Evolutionary conservation across 805 yeast genomes (phyloP).

Genomic region (Lipomyces sp.): DNA sequence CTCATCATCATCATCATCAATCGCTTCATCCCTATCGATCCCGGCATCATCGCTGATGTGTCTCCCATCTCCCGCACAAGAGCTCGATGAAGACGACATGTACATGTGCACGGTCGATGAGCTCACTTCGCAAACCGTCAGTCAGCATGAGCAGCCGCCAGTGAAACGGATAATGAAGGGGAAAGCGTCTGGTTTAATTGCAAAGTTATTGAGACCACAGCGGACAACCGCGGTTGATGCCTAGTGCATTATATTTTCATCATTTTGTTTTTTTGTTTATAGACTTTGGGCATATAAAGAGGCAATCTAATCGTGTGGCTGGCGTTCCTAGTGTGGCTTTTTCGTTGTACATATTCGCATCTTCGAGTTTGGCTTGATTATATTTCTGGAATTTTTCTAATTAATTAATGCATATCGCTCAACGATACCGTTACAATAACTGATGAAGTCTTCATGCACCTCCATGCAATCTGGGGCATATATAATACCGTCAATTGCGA

Average conservation of each 20-base stretch:
- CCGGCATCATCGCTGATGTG: slow-evolving; percentile 28
- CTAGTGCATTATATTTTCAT: slow-evolving; percentile 9
- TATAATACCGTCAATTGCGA: too few relatives aligned
- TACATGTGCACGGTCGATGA: slow-evolving; percentile 10
- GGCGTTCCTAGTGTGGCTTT: neutral
- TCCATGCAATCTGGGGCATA: too few relatives aligned
- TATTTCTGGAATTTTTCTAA: too few relatives aligned
- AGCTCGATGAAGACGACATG: slow-evolving; percentile 10
- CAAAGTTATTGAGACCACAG: slow-evolving; percentile 36
- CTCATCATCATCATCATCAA: slow-evolving; percentile 29
- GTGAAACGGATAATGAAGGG: slow-evolving; percentile 22
- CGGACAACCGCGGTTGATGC: slow-evolving; percentile 13
- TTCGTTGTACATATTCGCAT: too few relatives aligned
- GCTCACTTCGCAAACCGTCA: neutral
- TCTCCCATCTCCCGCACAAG: slow-evolving; percentile 31
- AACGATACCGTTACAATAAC: too few relatives aligned
- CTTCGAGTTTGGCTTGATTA: too few relatives aligned
- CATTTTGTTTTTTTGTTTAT: slow-evolving; percentile 10
- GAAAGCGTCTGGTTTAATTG: slow-evolving; percentile 34
- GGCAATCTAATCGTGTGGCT: neutral
- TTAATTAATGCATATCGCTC: too few relatives aligned
- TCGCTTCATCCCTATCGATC: slow-evolving; percentile 24
- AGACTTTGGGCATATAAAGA: slow-evolving; percentile 1
- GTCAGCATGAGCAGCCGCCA: neutral
- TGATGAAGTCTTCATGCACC: too few relatives aligned